These are phyloP conservation scores for Glonium stellatum DNA, from an alignment of 495 filamentous ascomycete species.

Conservation along the genomic window DNA sequence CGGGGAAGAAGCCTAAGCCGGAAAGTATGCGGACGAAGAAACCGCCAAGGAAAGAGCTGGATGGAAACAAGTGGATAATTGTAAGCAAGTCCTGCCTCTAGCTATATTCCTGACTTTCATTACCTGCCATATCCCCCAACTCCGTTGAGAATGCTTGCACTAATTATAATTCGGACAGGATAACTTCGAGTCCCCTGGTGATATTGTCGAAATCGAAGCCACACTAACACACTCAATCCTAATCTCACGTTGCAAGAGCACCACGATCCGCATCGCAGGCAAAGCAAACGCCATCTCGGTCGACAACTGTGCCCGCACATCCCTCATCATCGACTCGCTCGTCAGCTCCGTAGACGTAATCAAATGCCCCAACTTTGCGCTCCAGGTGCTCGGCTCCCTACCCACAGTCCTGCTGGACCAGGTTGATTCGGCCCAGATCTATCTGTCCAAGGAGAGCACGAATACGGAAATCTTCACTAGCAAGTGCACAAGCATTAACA, in stretches of 20 bases:
- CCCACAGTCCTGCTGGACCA: slow-evolving; percentile 89
- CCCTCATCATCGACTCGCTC: slow-evolving; percentile 80
- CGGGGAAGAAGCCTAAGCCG: slow-evolving; percentile 88
- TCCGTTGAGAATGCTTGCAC: too few relatives aligned
- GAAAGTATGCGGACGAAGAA: slow-evolving; percentile 91
- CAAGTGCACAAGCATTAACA: slow-evolving; percentile 77
- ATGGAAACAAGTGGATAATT: slow-evolving; percentile 92
- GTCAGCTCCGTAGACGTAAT: slow-evolving; percentile 90
- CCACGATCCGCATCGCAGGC: slow-evolving; percentile 78
- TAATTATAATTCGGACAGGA: slow-evolving; percentile 47
- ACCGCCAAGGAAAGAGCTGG: slow-evolving; percentile 82
- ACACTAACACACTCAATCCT: slow-evolving; percentile 82
- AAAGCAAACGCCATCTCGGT: slow-evolving; percentile 94
- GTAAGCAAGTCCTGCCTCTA: slow-evolving; percentile 36
- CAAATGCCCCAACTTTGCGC: slow-evolving; percentile 83
- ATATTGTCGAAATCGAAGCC: slow-evolving; percentile 65
- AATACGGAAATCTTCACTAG: slow-evolving; percentile 77
- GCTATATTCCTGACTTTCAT: background rate
- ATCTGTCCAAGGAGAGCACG: slow-evolving; percentile 70
- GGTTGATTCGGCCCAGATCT: slow-evolving; percentile 82
- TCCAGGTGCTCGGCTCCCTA: slow-evolving; percentile 76
- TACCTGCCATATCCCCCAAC: background rate
- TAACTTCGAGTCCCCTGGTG: slow-evolving; percentile 74
- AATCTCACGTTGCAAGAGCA: slow-evolving; percentile 82
- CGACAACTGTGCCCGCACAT: slow-evolving; percentile 79